phyloP scores from a whole-genome alignment of 2,329 filamentous ascomycete genomes.

The Albifimbria verrucaria region DNA sequence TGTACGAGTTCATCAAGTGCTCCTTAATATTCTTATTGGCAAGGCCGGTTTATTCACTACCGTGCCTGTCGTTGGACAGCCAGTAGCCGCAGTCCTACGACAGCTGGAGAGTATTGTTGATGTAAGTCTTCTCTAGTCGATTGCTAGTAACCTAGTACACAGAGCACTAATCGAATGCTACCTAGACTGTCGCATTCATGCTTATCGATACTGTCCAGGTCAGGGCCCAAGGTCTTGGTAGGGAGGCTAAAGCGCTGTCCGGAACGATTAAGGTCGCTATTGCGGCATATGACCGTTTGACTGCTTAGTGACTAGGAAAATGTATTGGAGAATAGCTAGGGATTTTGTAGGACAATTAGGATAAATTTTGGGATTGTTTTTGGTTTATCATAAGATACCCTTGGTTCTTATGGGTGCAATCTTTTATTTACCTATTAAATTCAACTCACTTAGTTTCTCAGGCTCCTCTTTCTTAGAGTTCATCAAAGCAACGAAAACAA shows the following conservation, averaged over 20 bases:
- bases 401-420: too few species aligned
- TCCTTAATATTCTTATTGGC: constrained; percentile 31
- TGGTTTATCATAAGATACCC: too few species aligned
- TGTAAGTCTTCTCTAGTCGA: constrained; percentile 13
- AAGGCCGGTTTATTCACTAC: constrained; percentile 25
- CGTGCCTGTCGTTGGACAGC: constrained; percentile 23
- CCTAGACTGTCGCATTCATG: constrained; percentile 14
- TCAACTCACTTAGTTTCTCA: too few species aligned
- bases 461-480: too few species aligned
- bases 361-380: too few species aligned
- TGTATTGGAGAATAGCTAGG: too few species aligned
- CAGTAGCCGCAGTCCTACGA: constrained; percentile 22
- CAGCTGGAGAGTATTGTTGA: constrained; percentile 19
- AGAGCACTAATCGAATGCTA: background rate
- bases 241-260: constrained; percentile 1
- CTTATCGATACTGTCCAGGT: constrained; percentile 12
- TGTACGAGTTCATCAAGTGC: constrained; percentile 23
- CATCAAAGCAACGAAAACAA: too few species aligned
- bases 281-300: background rate
- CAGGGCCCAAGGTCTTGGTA: background rate
- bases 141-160: background rate
- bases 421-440: too few species aligned
- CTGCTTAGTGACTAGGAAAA: too few species aligned
- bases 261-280: constrained; percentile 2
- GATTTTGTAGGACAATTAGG: too few species aligned